Percentiles rank a stretch among this genome's conserved stretches.
These are phyloP conservation scores for Camellia oleifera DNA, from an alignment of 179 eudicot species.

Conservation along the genomic window DNA sequence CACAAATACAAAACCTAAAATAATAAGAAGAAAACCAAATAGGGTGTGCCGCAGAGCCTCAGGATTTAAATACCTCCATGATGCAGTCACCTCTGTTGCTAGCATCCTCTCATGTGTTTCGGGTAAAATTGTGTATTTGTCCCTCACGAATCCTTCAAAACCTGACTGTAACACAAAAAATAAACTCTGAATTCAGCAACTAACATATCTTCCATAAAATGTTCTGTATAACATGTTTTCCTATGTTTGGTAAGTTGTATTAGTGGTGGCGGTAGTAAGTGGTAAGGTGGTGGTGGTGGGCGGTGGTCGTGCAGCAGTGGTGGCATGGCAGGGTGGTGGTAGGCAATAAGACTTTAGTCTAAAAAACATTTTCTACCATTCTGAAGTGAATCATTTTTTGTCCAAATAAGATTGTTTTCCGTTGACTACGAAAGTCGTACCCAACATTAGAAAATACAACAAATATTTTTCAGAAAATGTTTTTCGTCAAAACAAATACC, in stretches of 20 bases:
- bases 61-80: conserved; percentile 64
- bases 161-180: conserved; percentile 64
- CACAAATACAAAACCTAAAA: neutral
- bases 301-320: no score
- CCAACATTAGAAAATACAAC: conserved; percentile 36
- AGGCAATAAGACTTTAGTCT: no score
- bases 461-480: conserved; percentile 32
- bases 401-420: no score
- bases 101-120: conserved; percentile 94
- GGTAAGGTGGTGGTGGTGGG: no score
- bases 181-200: neutral
- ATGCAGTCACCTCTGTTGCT: conserved; percentile 86
- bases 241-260: no score
- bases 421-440: no score
- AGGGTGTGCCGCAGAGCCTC: neutral
- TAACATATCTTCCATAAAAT: neutral
- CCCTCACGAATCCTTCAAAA: conserved; percentile 90
- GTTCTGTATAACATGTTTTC: no score
- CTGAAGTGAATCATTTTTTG: no score
- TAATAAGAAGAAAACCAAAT: neutral
- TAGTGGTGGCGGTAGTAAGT: no score
- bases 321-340: no score
- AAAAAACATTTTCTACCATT: no score
- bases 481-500: no score
- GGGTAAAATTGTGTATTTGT: conserved; percentile 77